Evolutionary conservation across 2,329 filamentous ascomycete species (phyloP).

Genomic region (Pyricularia sp.): DNA sequence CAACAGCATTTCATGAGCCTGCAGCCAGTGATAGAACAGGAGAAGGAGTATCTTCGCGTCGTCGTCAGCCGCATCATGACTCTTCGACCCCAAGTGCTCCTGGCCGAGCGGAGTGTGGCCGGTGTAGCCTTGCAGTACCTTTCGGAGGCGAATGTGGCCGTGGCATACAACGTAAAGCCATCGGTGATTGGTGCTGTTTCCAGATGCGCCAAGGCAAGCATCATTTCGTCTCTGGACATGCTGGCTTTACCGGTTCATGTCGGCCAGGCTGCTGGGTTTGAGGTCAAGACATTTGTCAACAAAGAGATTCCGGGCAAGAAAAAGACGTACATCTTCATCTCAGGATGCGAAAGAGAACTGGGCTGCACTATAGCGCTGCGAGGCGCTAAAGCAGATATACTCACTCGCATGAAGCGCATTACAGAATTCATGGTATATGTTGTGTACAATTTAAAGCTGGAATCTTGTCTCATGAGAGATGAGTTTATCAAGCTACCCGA

Average conservation of each 20-base stretch:
- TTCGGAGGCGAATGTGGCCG: slow-evolving; percentile 80
- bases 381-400: slow-evolving; percentile 61
- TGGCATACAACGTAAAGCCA: slow-evolving; percentile 92
- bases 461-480: slow-evolving; percentile 89
- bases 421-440: slow-evolving; percentile 99
- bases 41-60: slow-evolving; percentile 86
- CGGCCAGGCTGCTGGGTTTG: slow-evolving; percentile 76
- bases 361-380: slow-evolving; percentile 92
- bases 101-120: slow-evolving; percentile 91
- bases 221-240: slow-evolving; percentile 94
- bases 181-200: slow-evolving; percentile 94
- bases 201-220: slow-evolving; percentile 80
- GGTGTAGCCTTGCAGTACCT: slow-evolving; percentile 84
- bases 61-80: slow-evolving; percentile 87
- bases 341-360: slow-evolving; percentile 78
- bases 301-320: slow-evolving; percentile 63
- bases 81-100: slow-evolving; percentile 71
- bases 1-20: slow-evolving; percentile 96
- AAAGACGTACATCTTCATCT: slow-evolving; percentile 94
- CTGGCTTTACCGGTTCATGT: slow-evolving; percentile 68
- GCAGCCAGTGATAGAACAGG: slow-evolving; percentile 92
- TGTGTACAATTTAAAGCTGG: slow-evolving; percentile 92
- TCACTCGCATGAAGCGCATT: slow-evolving; percentile 80
- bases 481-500: slow-evolving; percentile 79
- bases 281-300: slow-evolving; percentile 91